phyloP scores from a whole-genome alignment of 1,139 yeast genomes.

The Kodamaea plutei region DNA sequence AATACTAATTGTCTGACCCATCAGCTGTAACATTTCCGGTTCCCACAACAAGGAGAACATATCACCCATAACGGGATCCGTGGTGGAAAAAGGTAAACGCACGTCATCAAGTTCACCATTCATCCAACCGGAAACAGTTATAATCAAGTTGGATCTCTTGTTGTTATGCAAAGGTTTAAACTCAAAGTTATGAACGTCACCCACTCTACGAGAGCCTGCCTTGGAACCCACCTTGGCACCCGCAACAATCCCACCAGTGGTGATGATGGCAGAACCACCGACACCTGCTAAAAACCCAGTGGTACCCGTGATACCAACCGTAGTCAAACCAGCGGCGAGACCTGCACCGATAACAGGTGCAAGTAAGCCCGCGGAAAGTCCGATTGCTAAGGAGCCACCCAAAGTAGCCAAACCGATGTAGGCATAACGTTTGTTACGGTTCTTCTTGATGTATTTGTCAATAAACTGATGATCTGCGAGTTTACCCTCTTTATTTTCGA shows the following conservation, averaged over 20 bases:
- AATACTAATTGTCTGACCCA: constrained; percentile 93
- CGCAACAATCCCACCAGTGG: constrained; percentile 84
- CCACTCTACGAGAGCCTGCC: constrained; percentile 85
- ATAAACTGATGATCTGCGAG: constrained; percentile 73
- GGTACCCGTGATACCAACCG: constrained; percentile 92
- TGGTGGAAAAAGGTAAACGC: constrained; percentile 90
- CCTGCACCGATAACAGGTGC: constrained; percentile 99
- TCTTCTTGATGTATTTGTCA: constrained; percentile 63
- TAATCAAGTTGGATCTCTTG: constrained; percentile 77
- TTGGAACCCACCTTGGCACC: constrained; percentile 86
- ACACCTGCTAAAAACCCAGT: constrained; percentile 91
- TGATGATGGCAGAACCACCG: constrained; percentile 93
- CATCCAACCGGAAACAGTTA: constrained; percentile 99
- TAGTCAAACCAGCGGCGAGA: constrained; percentile 92
- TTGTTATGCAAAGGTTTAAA: constrained; percentile 89
- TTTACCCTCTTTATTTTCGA: constrained; percentile 59
- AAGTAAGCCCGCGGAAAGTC: constrained; percentile 88
- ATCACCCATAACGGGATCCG: constrained; percentile 98
- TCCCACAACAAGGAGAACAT: constrained; percentile 91
- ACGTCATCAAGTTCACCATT: constrained; percentile 94
- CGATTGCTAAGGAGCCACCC: constrained; percentile 95
- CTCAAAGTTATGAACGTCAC: constrained; percentile 91
- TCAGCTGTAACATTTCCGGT: constrained; percentile 93
- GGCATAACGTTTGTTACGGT: constrained; percentile 65
- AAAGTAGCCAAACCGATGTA: constrained; percentile 93